A percentile compares a stretch with the other conserved stretches of the same genome.
Evolutionary conservation across 1,139 yeast genomes (phyloP).

Genomic region (Blastobotrys proliferans): DNA sequence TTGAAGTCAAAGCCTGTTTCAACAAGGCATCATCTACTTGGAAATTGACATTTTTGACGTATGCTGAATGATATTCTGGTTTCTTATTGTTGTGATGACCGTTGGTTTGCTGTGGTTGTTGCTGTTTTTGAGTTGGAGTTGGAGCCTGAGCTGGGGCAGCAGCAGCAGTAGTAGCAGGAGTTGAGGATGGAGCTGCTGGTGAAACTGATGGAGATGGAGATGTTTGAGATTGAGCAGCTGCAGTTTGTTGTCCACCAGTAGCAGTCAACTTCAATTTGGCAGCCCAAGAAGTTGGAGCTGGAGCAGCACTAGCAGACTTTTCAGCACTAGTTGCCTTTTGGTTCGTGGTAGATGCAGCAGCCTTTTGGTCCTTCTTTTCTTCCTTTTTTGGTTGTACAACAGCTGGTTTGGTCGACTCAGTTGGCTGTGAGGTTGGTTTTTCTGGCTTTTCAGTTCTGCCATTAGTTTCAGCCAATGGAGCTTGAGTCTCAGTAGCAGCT

Average conservation of each 20-base stretch:
- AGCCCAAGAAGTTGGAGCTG: constrained; percentile 32
- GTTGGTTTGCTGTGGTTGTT: not conserved
- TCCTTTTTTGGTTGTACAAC: not conserved
- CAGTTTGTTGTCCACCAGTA: constrained; percentile 7
- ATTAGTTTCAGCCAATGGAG: not conserved
- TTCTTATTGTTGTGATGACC: constrained; percentile 10
- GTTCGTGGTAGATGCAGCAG: not conserved
- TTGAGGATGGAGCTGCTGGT: constrained; percentile 4
- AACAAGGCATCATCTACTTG: constrained; percentile 31
- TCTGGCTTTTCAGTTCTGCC: constrained; percentile 3
- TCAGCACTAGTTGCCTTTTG: constrained; percentile 11
- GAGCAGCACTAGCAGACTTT: constrained; percentile 15
- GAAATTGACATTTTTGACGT: constrained; percentile 35
- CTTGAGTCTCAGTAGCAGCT: constrained; percentile 4
- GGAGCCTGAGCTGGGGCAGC: constrained; percentile 4
- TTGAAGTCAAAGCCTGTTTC: constrained; percentile 30
- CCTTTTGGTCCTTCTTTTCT: not conserved
- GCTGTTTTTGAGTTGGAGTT: not conserved
- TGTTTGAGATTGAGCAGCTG: constrained; percentile 4
- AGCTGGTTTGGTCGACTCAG: constrained; percentile 12
- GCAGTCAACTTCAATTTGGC: constrained; percentile 21
- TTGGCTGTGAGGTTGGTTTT: constrained; percentile 12
- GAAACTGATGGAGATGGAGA: not conserved
- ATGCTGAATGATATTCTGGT: constrained; percentile 35
- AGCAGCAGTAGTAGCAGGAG: constrained; percentile 1